A percentile compares a stretch with the other conserved stretches of the same genome.
Evolutionary conservation across 345 rosid genomes (phyloP).

Genomic region (Eutrema japonicum): DNA sequence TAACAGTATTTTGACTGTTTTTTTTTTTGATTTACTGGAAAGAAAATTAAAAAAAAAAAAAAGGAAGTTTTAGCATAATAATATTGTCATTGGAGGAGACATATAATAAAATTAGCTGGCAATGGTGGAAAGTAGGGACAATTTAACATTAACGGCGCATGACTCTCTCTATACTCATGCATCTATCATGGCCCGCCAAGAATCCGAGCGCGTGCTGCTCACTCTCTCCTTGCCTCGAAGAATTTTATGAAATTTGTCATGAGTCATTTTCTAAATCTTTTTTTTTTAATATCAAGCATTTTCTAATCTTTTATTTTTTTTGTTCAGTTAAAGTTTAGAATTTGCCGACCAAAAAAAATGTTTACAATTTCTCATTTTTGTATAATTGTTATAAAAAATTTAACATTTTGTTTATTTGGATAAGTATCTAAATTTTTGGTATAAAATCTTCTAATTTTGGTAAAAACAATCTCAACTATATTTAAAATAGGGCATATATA

Average conservation of each 20-base stretch:
- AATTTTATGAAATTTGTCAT: neutral
- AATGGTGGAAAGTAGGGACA: conserved; percentile 33
- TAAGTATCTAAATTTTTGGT: neutral
- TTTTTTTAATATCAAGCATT: too few species aligned
- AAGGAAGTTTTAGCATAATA: conserved; percentile 12
- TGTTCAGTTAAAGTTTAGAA: neutral
- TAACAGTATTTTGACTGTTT: conserved; percentile 34
- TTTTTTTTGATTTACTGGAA: conserved; percentile 16
- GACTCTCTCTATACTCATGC: conserved; percentile 49
- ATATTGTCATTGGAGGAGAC: conserved; percentile 2
- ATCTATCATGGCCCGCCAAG: conserved; percentile 45
- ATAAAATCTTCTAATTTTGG: neutral
- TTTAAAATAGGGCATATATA: neutral
- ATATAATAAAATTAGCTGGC: conserved; percentile 43
- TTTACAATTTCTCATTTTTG: neutral
- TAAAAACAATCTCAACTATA: neutral
- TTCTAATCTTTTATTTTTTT: neutral
- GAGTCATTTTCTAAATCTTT: neutral
- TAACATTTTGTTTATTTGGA: neutral
- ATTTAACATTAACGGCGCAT: conserved; percentile 48
- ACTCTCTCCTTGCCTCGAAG: neutral
- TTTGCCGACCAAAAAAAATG: neutral
- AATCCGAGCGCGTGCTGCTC: conserved; percentile 31
- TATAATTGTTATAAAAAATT: neutral
- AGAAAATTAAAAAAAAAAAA: neutral